These are phyloP conservation scores for Mycena floridula DNA, from an alignment of 768 basidiomycete species.

Conservation along the genomic window DNA sequence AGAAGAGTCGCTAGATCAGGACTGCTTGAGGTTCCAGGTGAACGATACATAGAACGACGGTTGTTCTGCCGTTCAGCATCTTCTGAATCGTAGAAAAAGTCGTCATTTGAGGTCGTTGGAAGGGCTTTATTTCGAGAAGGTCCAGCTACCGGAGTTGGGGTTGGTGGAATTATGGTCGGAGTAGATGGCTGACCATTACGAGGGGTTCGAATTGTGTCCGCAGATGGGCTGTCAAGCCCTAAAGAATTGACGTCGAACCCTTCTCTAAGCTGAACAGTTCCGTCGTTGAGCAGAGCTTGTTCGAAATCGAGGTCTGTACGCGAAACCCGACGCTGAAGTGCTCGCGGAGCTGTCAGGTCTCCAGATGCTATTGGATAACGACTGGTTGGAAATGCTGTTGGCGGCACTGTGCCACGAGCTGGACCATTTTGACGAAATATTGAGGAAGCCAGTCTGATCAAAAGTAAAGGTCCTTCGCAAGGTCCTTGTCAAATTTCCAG, in stretches of 20 bases:
- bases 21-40: conserved; percentile 83
- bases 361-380: conserved; percentile 54
- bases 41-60: conserved; percentile 81
- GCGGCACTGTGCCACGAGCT: conserved; percentile 35
- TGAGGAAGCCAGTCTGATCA: too few species aligned
- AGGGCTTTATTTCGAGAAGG: conserved; percentile 23
- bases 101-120: conserved; percentile 51
- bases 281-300: conserved; percentile 59
- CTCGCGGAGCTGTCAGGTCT: conserved; percentile 37
- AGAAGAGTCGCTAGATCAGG: conserved; percentile 88
- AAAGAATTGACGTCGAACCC: conserved; percentile 64
- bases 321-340: conserved; percentile 50
- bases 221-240: conserved; percentile 39
- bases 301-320: conserved; percentile 81
- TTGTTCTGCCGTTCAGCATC: conserved; percentile 66
- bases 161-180: conserved; percentile 60
- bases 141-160: conserved; percentile 44
- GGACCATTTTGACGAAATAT: conserved; percentile 49
- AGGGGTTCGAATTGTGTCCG: conserved; percentile 16
- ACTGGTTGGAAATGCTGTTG: conserved; percentile 40
- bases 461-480: too few species aligned
- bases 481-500: too few species aligned
- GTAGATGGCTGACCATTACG: conserved; percentile 45
- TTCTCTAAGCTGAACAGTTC: conserved; percentile 66
- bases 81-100: conserved; percentile 59